Conservation (phyloP, 306 rosid species). For the Bauhinia variegata region DNA sequence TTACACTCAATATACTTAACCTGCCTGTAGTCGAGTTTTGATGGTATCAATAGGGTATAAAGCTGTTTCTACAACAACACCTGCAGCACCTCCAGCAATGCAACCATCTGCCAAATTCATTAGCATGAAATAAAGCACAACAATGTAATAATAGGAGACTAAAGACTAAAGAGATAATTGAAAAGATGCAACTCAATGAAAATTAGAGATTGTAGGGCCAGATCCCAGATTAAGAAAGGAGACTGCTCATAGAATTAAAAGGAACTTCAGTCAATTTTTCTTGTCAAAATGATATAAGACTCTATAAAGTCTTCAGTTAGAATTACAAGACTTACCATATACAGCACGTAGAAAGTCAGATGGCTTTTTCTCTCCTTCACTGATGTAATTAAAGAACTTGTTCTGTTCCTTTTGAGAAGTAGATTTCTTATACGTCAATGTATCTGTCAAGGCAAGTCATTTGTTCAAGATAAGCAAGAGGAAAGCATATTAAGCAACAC, state of each 20-base stretch:
- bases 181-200: constrained; percentile 9
- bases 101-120: constrained; percentile 78
- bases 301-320: constrained; percentile 13
- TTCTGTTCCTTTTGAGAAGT: constrained; percentile 41
- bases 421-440: constrained; percentile 41
- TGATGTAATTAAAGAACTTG: constrained; percentile 44
- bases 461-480: constrained; percentile 20
- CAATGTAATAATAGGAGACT: constrained; percentile 8
- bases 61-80: constrained; percentile 86
- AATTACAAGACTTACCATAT: constrained; percentile 39
- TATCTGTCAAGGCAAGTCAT: constrained; percentile 43
- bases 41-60: constrained; percentile 95
- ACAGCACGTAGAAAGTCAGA: constrained; percentile 44
- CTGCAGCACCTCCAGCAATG: constrained; percentile 92
- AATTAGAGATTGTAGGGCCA: constrained; percentile 11
- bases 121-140: constrained; percentile 2
- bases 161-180: not conserved
- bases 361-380: constrained; percentile 47
- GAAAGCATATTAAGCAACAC: not conserved
- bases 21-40: constrained; percentile 94
- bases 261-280: constrained; percentile 5
- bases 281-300: not conserved
- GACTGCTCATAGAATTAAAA: not conserved
- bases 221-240: constrained; percentile 9
- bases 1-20: constrained; percentile 27